Base-by-base conservation (phyloP, 2,329 filamentous ascomycete species). In the Calonectria leucothoes region DNA sequence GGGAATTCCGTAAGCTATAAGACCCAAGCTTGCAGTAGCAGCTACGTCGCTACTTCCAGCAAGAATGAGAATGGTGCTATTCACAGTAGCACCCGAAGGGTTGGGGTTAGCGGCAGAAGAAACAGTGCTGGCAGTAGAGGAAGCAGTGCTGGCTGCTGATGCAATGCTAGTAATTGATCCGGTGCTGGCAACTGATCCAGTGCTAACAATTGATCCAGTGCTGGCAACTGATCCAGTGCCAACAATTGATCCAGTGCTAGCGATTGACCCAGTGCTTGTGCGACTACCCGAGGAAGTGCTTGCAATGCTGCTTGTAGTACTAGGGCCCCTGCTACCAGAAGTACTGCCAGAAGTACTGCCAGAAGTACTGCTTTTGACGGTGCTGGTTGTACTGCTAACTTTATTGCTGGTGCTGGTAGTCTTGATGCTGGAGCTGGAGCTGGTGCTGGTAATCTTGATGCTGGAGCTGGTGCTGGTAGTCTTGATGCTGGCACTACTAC, bases 1-100 rank as follows among this genome's bases (percentile, higher is more conserved):
- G 5, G 74, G 74, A 14, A 75, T 75, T 1, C 74, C 74, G 17
- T 75, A 75, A 55, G 64, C 72, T 1, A 66, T n/a, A 20, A 75
- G 65, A 59, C 74, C 74, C 7, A 55, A 66, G 0, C 39, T 23
- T 29, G 72, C 74, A 39, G 35, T 69, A 20, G 25, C 65, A 57
- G 65, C 68, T 25, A 70, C 65, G 4, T 69, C 37, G 10, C 31
- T 67, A 12, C 7, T 51, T 55, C 23, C 37, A 7, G 65, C 65
- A 29, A 67, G 27, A 12, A 67, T 51, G 51, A 67, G 65, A 14
- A 67, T 67, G n/a, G 65, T 67, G 65, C 65, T 52, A n/a, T 67
- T 35, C 4, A 67, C 68, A 37, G 64, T 49, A 25, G 48, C 25
- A 4, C 17, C 31, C 2, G 59, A 29, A 45, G 27, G 39, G 39